These are phyloP conservation scores for Mycosphaerella sp. DNA, from an alignment of 2,329 filamentous ascomycete species.

Conservation along the genomic window DNA sequence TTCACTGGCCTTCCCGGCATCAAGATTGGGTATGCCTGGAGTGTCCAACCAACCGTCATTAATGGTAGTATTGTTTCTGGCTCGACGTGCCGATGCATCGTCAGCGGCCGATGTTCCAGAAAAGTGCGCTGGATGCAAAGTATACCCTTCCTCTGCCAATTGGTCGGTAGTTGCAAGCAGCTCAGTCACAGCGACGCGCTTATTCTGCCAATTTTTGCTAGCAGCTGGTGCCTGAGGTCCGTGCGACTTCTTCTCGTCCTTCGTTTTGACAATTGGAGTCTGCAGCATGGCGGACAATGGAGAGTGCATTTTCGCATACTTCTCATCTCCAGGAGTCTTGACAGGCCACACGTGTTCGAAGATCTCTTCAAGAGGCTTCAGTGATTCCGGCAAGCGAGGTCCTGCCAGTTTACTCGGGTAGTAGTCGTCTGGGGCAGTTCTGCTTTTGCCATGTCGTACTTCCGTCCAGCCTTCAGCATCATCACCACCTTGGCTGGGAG, in stretches of 20 bases:
- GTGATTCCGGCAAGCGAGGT: conserved; percentile 37
- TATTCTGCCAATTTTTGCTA: conserved; percentile 62
- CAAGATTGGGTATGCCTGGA: conserved; percentile 53
- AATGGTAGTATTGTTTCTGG: conserved; percentile 43
- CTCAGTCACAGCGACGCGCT: conserved; percentile 73
- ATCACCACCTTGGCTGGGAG: conserved; percentile 11
- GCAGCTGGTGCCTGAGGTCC: conserved; percentile 56
- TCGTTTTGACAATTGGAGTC: conserved; percentile 61
- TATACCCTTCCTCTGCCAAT: conserved; percentile 74
- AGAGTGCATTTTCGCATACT: conserved; percentile 73
- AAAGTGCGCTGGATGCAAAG: conserved; percentile 73
- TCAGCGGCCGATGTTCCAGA: conserved; percentile 13
- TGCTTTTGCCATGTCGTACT: conserved; percentile 23
- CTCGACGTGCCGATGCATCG: conserved; percentile 38
- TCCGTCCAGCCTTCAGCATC: conserved; percentile 10
- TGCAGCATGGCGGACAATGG: conserved; percentile 79
- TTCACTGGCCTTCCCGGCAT: conserved; percentile 63
- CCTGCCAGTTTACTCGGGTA: conserved; percentile 42
- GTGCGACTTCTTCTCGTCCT: conserved; percentile 59
- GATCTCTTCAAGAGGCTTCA: conserved; percentile 66
- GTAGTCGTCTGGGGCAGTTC: conserved; percentile 44
- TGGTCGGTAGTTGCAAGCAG: conserved; percentile 68
- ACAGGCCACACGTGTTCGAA: conserved; percentile 88
- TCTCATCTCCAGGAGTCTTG: conserved; percentile 78
- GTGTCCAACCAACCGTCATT: conserved; percentile 78